Conservation (phyloP, 164 flowering plant species). For the Magnolia sinica region DNA sequence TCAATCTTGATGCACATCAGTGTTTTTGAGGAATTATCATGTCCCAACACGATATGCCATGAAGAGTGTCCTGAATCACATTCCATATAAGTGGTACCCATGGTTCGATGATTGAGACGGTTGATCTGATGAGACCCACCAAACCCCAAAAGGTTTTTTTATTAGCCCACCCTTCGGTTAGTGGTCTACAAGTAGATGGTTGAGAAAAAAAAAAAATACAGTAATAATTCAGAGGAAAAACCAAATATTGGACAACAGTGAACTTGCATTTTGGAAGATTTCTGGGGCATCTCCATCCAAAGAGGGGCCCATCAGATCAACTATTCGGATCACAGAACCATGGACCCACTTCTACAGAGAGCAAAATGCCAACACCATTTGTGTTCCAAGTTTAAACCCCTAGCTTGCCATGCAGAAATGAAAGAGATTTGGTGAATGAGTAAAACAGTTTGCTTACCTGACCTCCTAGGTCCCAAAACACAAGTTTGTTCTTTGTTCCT, state of each 20-base stretch:
- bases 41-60: no score
- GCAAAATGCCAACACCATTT: not conserved
- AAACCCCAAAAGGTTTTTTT: no score
- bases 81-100: no score
- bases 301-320: not conserved
- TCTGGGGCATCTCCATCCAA: not conserved
- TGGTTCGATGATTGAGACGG: no score
- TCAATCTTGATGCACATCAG: no score
- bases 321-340: not conserved
- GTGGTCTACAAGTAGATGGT: not conserved
- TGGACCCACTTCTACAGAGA: not conserved
- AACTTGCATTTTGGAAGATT: not conserved
- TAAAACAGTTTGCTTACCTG: slow-evolving; percentile 52
- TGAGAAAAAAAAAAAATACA: not conserved
- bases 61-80: no score
- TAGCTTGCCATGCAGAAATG: not conserved
- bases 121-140: no score
- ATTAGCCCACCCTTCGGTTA: not conserved
- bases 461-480: slow-evolving; percentile 98
- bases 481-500: slow-evolving; percentile 77
- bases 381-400: not conserved
- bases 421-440: not conserved
- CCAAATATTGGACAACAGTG: not conserved
- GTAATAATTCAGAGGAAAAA: not conserved
- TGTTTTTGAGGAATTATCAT: no score